These are phyloP conservation scores for Phialophora expanda DNA, from an alignment of 2,329 filamentous ascomycete genomes.

Conservation along the genomic window DNA sequence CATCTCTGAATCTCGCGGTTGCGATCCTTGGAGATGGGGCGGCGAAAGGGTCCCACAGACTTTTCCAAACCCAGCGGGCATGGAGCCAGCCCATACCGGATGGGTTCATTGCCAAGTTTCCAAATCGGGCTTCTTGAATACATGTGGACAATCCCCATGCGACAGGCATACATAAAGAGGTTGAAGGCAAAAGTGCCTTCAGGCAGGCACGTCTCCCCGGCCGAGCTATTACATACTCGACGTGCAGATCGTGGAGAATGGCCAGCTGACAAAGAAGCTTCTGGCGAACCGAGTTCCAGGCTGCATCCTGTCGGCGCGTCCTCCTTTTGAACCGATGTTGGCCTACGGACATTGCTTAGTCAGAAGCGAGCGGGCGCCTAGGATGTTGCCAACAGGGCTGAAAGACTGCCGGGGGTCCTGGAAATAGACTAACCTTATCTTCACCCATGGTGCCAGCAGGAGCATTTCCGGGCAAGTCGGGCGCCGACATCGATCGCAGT, in stretches of 20 bases:
- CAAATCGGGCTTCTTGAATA: not conserved
- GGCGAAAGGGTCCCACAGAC: no score
- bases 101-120: conserved; percentile 3
- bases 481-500: not conserved
- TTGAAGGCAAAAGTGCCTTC: not conserved
- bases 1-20: not conserved
- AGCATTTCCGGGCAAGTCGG: not conserved
- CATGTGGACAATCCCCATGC: not conserved
- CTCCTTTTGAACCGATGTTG: not conserved
- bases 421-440: not conserved
- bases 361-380: not conserved
- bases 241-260: not conserved
- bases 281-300: not conserved
- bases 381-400: not conserved
- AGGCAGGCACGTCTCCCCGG: no score
- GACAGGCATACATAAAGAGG: not conserved
- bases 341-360: not conserved
- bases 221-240: not conserved
- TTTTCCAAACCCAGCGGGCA: no score
- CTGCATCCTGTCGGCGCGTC: not conserved
- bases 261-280: not conserved
- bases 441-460: not conserved
- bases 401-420: not conserved
- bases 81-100: not conserved
- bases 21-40: not conserved